Evolutionary conservation across 2,329 filamentous ascomycete genomes (phyloP).

Genomic region (Xylariomycetidae sp.): DNA sequence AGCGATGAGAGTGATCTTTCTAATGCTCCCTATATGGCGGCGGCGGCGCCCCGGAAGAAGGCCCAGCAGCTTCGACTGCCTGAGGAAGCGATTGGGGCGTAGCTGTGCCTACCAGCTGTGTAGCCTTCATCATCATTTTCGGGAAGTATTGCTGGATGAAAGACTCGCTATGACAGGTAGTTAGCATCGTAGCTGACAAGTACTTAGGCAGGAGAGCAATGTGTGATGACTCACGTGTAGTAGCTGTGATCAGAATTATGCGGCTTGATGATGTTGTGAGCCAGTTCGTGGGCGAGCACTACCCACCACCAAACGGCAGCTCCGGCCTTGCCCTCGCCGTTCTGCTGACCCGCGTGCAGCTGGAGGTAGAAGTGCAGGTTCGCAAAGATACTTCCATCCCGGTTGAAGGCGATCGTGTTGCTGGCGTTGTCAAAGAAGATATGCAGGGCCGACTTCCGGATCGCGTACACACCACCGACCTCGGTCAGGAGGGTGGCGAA

Average conservation of each 20-base stretch:
- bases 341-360: conserved; percentile 56
- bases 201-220: no score
- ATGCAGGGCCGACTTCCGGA: conserved; percentile 65
- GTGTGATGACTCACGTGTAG: conserved; percentile 70
- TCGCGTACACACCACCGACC: conserved; percentile 64
- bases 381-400: conserved; percentile 81
- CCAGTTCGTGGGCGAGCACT: conserved; percentile 90
- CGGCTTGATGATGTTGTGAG: conserved; percentile 79
- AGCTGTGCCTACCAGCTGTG: conserved; percentile 10
- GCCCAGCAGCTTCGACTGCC: background rate
- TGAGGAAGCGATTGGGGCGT: conserved; percentile 2
- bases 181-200: background rate
- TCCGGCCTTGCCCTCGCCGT: conserved; percentile 51
- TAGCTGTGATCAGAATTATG: conserved; percentile 78
- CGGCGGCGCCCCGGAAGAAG: conserved; percentile 5
- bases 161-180: conserved; percentile 50
- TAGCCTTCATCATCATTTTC: conserved; percentile 56
- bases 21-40: conserved; percentile 13
- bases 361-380: conserved; percentile 84
- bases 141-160: conserved; percentile 73
- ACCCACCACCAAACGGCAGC: conserved; percentile 88
- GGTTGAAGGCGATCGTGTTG: conserved; percentile 88
- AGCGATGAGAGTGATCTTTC: no score
- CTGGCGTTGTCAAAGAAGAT: conserved; percentile 80
- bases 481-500: conserved; percentile 68